Evolutionary conservation across 2,329 filamentous ascomycete genomes (phyloP).

Genomic region (Sporothrix luriei): DNA sequence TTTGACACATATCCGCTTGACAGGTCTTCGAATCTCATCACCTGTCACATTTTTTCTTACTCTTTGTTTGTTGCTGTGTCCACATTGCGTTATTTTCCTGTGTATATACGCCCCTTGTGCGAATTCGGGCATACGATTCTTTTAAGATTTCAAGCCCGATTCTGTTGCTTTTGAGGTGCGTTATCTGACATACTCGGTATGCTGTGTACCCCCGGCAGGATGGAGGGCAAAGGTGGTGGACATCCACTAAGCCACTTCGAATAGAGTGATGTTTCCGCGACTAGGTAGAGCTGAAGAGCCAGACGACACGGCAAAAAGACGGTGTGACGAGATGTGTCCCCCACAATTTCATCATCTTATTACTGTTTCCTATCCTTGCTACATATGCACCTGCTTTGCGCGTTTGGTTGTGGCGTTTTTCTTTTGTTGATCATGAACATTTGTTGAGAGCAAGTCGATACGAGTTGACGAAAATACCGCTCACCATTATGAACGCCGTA

Average conservation of each 20-base stretch:
- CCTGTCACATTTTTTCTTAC: background rate
- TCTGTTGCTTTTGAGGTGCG: background rate
- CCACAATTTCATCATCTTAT: background rate
- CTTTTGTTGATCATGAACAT: background rate
- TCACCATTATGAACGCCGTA: no score
- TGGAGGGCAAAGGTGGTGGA: background rate
- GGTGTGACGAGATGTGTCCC: slow-evolving; percentile 14
- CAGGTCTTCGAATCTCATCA: background rate
- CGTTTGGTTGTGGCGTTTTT: background rate
- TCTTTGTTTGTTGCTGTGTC: background rate
- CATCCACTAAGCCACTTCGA: background rate
- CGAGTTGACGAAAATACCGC: background rate
- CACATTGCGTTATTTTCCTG: slow-evolving; percentile 2
- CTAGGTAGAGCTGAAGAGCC: background rate
- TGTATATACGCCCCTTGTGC: background rate
- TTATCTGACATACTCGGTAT: slow-evolving; percentile 5
- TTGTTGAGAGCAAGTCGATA: background rate
- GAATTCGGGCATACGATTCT: background rate
- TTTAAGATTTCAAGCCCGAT: background rate
- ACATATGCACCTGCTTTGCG: background rate
- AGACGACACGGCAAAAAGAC: background rate
- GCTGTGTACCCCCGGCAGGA: background rate
- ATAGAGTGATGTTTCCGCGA: background rate
- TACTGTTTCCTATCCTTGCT: background rate
- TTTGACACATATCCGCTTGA: background rate